Evolutionary conservation across 352 stramenopile species (phyloP).

Genomic region (Detonula confervacea): DNA sequence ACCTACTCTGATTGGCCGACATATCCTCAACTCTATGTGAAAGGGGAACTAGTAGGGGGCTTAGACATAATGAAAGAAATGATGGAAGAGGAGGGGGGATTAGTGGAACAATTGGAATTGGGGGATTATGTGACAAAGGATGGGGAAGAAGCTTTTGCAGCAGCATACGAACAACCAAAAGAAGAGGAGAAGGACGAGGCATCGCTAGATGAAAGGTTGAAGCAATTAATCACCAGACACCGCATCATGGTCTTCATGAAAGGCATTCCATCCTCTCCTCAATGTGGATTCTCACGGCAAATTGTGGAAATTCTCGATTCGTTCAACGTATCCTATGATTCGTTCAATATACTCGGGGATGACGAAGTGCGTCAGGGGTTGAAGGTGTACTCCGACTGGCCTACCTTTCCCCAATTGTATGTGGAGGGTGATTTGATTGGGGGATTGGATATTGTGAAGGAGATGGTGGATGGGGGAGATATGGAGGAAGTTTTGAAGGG

Average conservation of each 20-base stretch:
- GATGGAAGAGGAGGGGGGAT: conserved; percentile 86
- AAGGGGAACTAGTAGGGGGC: conserved; percentile 92
- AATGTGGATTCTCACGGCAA: conserved; percentile 95
- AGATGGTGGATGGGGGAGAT: conserved; percentile 87
- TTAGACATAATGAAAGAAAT: conserved; percentile 96
- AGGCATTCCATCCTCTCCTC: conserved; percentile 91
- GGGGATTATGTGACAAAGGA: conserved; percentile 34
- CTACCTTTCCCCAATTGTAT: conserved; percentile 98
- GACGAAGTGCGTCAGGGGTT: conserved; percentile 95
- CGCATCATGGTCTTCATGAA: conserved; percentile 99
- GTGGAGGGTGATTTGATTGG: conserved; percentile 96
- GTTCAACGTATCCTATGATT: conserved; percentile 91
- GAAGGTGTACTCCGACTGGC: conserved; percentile 98
- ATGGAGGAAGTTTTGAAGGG: conserved; percentile 63
- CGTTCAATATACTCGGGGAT: conserved; percentile 97
- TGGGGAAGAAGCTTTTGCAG: not conserved
- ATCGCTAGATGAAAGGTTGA: conserved; percentile 78
- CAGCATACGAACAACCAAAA: not conserved
- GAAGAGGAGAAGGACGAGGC: not conserved
- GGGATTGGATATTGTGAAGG: conserved; percentile 97
- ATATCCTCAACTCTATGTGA: conserved; percentile 96
- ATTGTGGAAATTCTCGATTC: conserved; percentile 93
- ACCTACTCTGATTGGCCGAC: conserved; percentile 96
- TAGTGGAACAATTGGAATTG: conserved; percentile 91
- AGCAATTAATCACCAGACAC: conserved; percentile 89